Evolutionary conservation across 2,329 filamentous ascomycete genomes (phyloP), one percentile per base, ranked within the genome.

Genomic region (Ambrosiella beaveri): DNA sequence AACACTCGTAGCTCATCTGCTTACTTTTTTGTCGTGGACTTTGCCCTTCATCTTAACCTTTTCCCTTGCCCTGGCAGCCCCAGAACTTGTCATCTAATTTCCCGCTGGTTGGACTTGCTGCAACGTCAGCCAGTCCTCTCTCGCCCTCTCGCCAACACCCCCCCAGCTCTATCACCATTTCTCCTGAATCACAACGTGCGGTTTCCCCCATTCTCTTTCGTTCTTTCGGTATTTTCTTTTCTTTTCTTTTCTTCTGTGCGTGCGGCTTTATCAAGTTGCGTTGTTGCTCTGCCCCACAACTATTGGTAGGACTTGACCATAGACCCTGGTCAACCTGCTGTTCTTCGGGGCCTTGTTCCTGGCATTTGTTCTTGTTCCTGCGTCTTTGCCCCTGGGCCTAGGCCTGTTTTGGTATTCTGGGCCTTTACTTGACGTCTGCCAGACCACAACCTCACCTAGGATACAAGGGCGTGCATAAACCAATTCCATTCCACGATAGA

Each of bases 21-120:
- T 41, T 41, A 41, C 44, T 17, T 47, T 47, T 15, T 2, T 15
- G 13, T 15, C n/a, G 13, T n/a, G 44, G 27, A 27, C 5, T 47
- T 47, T 13, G 47, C 27, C 19, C 47, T 13, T 19, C 17, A 9
- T 51, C 27, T 27, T 27, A 4, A 27, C 27, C 27, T 4, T 27
- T 27, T 27, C 4, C 47, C 35, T 51, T 11, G 9, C 47, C 47
- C 47, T 51, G 19, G 47, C 17, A 51, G 58, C 47, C 58, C 57
- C 38, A 59, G 58, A 59, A 59, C 58, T 59, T 56, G 58, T 57
- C 58, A 57, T 54, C 47, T 59, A 59, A 59, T 59, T 59, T 59
- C 58, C 58, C 54, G 35, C 51, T 49, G 51, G 56, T 50, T 53
- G 37, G 17, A 35, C 19, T 49, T 56, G 37, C 49, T 57, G 56